These are phyloP conservation scores for Macrophomina pseudophaseolina DNA, from an alignment of 2,329 filamentous ascomycete species.

Conservation along the genomic window DNA sequence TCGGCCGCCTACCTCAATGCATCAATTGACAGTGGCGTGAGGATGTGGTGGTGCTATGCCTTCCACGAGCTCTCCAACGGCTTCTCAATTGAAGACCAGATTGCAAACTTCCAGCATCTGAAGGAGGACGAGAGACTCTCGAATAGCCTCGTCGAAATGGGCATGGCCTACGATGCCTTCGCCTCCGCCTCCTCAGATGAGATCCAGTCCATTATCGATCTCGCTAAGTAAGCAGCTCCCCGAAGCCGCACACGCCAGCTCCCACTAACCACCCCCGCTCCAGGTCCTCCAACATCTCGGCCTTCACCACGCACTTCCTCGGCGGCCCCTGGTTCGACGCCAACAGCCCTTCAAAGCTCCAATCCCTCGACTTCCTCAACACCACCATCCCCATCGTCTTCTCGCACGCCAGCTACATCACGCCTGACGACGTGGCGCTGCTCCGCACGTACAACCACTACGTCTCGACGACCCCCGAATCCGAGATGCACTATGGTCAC, in stretches of 20 bases:
- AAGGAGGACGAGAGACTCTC: constrained; percentile 7
- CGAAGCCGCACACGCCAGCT: background rate
- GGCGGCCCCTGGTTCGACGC: constrained; percentile 31
- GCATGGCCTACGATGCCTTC: constrained; percentile 28
- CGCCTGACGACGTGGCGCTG: constrained; percentile 45
- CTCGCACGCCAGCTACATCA: constrained; percentile 57
- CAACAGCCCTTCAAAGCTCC: constrained; percentile 49
- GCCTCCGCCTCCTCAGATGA: constrained; percentile 29
- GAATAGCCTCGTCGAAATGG: constrained; percentile 27
- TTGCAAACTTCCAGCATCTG: constrained; percentile 26
- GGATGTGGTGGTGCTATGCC: constrained; percentile 52
- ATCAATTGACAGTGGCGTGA: constrained; percentile 54
- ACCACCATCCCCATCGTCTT: constrained; percentile 57
- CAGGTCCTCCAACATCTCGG: constrained; percentile 33
- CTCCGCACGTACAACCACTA: constrained; percentile 58
- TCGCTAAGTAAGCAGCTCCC: constrained; percentile 6
- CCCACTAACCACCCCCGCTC: background rate
- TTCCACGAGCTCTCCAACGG: constrained; percentile 43
- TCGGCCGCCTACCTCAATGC: constrained; percentile 54
- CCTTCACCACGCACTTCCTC: constrained; percentile 50
- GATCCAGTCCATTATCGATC: constrained; percentile 7
- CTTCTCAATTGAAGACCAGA: constrained; percentile 25
- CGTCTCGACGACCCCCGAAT: constrained; percentile 64
- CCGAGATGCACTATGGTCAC: constrained; percentile 65
- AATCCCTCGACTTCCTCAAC: constrained; percentile 49